Evolutionary conservation across 2,329 filamentous ascomycete species (phyloP).

Genomic region (Penicillium sumatraense): DNA sequence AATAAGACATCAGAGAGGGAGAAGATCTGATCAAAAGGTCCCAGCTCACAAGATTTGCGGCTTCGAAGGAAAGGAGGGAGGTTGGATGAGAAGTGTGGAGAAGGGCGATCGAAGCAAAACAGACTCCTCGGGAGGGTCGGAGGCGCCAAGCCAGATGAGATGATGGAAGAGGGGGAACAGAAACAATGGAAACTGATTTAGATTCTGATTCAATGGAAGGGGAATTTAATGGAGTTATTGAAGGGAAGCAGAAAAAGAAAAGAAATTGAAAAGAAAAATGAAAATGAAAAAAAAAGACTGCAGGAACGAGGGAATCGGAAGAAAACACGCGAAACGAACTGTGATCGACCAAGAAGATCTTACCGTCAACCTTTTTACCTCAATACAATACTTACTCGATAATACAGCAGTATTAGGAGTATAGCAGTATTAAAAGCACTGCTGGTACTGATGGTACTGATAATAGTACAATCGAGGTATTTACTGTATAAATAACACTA

Average conservation of each 20-base stretch:
- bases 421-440: too few species aligned
- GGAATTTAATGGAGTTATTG: too few species aligned
- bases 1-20: constrained; percentile 62
- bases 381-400: constrained; percentile 6
- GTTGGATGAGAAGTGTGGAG: constrained; percentile 23
- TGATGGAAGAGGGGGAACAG: not conserved
- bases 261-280: not conserved
- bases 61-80: constrained; percentile 15
- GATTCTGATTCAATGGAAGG: too few species aligned
- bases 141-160: constrained; percentile 19
- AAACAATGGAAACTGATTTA: not conserved
- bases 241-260: not conserved
- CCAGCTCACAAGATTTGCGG: not conserved
- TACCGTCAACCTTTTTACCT: too few species aligned
- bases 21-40: not conserved
- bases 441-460: too few species aligned
- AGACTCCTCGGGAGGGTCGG: constrained; percentile 25
- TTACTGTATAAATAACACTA: too few species aligned
- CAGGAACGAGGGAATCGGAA: constrained; percentile 7
- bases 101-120: constrained; percentile 22
- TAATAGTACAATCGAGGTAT: too few species aligned
- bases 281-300: not conserved
- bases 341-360: constrained; percentile 10
- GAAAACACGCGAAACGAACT: constrained; percentile 11
- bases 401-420: too few species aligned